phyloP scores from a whole-genome alignment of 2,329 filamentous ascomycete genomes.

The Metarhizium robertsii region DNA sequence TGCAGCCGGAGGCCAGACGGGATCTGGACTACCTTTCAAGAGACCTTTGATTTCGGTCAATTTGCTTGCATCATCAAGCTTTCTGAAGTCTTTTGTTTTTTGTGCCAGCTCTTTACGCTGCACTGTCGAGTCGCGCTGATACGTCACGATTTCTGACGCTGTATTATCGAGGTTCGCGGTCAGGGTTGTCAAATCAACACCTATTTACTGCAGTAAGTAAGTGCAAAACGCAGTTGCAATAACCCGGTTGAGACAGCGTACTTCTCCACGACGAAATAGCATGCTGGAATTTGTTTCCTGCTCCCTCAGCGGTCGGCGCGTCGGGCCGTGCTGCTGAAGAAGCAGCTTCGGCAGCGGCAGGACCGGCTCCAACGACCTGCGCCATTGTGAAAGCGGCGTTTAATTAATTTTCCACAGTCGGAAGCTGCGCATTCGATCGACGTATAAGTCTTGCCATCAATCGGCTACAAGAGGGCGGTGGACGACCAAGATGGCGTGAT shows the following conservation, averaged over 20 bases:
- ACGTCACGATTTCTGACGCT: slow-evolving; percentile 87
- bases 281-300: slow-evolving; percentile 84
- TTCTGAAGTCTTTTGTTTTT: slow-evolving; percentile 96
- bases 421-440: neutral
- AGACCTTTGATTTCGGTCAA: slow-evolving; percentile 80
- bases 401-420: neutral
- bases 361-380: slow-evolving; percentile 21
- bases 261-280: slow-evolving; percentile 95
- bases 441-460: neutral
- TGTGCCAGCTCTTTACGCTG: slow-evolving; percentile 97
- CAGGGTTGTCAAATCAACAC: slow-evolving; percentile 76
- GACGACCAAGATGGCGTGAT: neutral
- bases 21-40: slow-evolving; percentile 58
- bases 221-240: neutral
- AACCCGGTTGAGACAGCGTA: slow-evolving; percentile 30
- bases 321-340: slow-evolving; percentile 15
- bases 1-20: neutral
- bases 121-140: slow-evolving; percentile 90
- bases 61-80: slow-evolving; percentile 82
- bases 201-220: slow-evolving; percentile 32
- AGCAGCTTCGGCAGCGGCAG: slow-evolving; percentile 15
- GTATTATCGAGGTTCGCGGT: slow-evolving; percentile 82
- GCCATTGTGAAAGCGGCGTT: slow-evolving; percentile 17
- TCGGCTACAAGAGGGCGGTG: neutral
- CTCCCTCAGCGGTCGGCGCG: slow-evolving; percentile 37